These are phyloP conservation scores for Parastagonospora avenae DNA, from an alignment of 2,329 filamentous ascomycete species.

Conservation along the genomic window DNA sequence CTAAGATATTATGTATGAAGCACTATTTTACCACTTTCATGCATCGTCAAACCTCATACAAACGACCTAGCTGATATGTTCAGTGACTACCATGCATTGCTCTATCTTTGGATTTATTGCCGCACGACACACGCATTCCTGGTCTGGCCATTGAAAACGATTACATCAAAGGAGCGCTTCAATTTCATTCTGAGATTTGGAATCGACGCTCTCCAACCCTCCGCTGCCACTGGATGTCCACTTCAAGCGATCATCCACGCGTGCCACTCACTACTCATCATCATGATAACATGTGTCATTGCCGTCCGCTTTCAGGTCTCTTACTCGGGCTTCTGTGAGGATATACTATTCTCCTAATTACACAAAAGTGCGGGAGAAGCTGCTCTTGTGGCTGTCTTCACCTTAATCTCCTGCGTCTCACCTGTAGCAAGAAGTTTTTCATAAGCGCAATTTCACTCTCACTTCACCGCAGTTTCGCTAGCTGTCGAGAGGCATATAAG, in stretches of 20 bases:
- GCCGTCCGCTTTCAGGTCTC: background rate
- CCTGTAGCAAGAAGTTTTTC: background rate
- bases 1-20: background rate
- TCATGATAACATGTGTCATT: too few species aligned
- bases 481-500: background rate
- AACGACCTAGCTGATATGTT: too few species aligned
- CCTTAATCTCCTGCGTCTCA: slow-evolving; percentile 10
- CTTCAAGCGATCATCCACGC: too few species aligned
- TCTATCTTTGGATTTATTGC: too few species aligned
- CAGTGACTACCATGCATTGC: too few species aligned
- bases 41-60: background rate
- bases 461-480: background rate
- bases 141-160: too few species aligned
- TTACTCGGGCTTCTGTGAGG: background rate
- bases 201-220: too few species aligned
- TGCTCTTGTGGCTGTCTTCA: slow-evolving; percentile 2
- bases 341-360: background rate
- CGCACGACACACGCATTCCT: too few species aligned
- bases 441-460: slow-evolving; percentile 7
- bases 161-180: too few species aligned
- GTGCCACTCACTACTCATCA: too few species aligned
- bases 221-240: too few species aligned
- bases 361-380: slow-evolving; percentile 6
- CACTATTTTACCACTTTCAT: background rate
- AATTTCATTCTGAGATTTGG: too few species aligned